phyloP scores from a whole-genome alignment of 2,329 filamentous ascomycete genomes.

The Diaporthe sp. region DNA sequence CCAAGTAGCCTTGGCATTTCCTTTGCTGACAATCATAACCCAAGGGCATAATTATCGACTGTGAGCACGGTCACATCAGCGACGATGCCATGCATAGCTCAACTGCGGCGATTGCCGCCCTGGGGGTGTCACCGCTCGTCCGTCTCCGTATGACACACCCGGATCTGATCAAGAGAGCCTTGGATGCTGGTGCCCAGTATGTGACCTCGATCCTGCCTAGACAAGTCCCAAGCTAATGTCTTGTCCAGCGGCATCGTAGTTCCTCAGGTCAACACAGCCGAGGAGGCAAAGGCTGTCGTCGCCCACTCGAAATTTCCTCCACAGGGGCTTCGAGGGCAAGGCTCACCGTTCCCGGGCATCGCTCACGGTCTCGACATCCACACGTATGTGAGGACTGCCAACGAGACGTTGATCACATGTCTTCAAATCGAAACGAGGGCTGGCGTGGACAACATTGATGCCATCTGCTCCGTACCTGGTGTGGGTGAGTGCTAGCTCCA shows the following conservation, averaged over 20 bases:
- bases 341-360: neutral
- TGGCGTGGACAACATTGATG: neutral
- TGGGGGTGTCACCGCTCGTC: neutral
- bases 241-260: neutral
- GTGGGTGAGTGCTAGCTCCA: neutral
- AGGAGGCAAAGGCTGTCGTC: neutral
- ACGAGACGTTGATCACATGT: neutral
- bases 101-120: neutral
- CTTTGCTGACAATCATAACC: neutral
- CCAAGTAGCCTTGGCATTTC: neutral
- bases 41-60: neutral
- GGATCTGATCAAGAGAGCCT: slow-evolving; percentile 2
- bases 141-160: slow-evolving; percentile 1
- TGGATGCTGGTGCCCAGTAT: neutral
- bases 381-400: neutral
- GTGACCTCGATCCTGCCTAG: neutral
- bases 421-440: neutral
- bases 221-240: neutral
- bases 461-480: neutral
- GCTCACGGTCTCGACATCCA: neutral
- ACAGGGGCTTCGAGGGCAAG: neutral
- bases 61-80: neutral
- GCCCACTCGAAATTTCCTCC: neutral
- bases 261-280: slow-evolving; percentile 8
- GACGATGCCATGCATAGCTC: slow-evolving; percentile 2